Evolutionary conservation across 139 green algal species (phyloP), one percentile per base, ranked within the genome.

Genomic region (Raphidocelis subcapitata): DNA sequence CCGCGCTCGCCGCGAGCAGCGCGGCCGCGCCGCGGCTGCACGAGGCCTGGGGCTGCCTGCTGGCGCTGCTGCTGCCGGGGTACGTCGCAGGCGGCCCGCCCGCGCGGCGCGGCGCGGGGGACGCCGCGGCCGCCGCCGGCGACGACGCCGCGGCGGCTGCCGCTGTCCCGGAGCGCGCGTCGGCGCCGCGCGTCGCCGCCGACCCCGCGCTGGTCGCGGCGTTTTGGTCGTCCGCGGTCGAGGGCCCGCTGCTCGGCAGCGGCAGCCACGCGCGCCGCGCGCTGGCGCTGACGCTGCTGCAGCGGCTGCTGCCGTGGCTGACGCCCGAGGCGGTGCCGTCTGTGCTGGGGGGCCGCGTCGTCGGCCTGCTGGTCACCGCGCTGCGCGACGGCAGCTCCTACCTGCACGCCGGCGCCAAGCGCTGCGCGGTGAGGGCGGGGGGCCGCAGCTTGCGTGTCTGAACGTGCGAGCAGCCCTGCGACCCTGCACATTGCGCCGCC

Each of bases 201-300:
- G 61, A 78, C 41, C 57, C 31, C 3, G 61, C 65, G 37, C 60
- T 44, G 8, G 20, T 78, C 59, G 72, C 52, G 31, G 64, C 72
- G 3, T 79, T 95, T 56, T 92, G 87, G 88, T 10, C 37, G 2
- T 21, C 62, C 0, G 83, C 91, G 31, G 85, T 88, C 20, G 86
- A 89, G 51, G 75, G 70, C n/a, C 81, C 84, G 15, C 79, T 92
- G 44, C 67, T 92, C 44, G 44, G 75, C 16, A 61, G 21, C 72
- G 81, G 69, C 24, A 86, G 74, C 23, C 87, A 93, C 52, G 89
- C 93, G 80, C 83, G 87, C 61, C 90, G 88, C 78, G 86, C 81
- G 55, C 83, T 95, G 33, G 89, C 69, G 54, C 81, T 95, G 47
- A 83, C 87, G 79, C 83, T 95, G 28, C 91, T 95, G 64, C 73